These are phyloP conservation scores for Saccharomycopsis guyanensis DNA, from an alignment of 805 yeast species.

Conservation along the genomic window DNA sequence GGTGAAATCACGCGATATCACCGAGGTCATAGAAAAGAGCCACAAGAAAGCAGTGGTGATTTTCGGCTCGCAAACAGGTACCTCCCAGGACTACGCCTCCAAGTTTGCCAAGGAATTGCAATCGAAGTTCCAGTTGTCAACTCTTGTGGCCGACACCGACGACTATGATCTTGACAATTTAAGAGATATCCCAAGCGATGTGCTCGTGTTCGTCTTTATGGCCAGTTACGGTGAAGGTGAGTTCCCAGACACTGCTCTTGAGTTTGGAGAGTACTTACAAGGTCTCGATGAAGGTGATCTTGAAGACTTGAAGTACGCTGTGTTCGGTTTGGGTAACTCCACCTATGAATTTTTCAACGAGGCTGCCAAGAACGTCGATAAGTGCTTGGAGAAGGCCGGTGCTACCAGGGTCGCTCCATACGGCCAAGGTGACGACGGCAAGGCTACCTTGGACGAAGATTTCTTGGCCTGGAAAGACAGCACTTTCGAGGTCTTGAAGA, in stretches of 20 bases:
- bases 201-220: conserved; percentile 66
- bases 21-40: conserved; percentile 48
- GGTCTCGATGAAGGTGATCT: conserved; percentile 42
- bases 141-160: conserved; percentile 83
- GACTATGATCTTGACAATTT: conserved; percentile 80
- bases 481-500: conserved; percentile 57
- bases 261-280: conserved; percentile 63
- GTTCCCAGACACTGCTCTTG: conserved; percentile 90
- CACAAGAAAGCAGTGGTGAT: conserved; percentile 73
- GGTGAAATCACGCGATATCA: conserved; percentile 43
- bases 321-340: conserved; percentile 91
- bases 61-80: conserved; percentile 96
- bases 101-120: conserved; percentile 85
- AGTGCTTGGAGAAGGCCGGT: conserved; percentile 50
- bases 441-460: conserved; percentile 92
- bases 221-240: conserved; percentile 99
- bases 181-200: conserved; percentile 50
- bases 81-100: conserved; percentile 94
- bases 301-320: conserved; percentile 56
- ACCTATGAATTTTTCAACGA: conserved; percentile 90
- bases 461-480: conserved; percentile 87
- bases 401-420: conserved; percentile 66
- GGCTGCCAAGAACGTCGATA: conserved; percentile 55
- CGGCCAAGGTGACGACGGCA: conserved; percentile 94
- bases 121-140: conserved; percentile 69